Evolutionary conservation across 345 rosid genomes (phyloP).

Genomic region (Garcia nutans): DNA sequence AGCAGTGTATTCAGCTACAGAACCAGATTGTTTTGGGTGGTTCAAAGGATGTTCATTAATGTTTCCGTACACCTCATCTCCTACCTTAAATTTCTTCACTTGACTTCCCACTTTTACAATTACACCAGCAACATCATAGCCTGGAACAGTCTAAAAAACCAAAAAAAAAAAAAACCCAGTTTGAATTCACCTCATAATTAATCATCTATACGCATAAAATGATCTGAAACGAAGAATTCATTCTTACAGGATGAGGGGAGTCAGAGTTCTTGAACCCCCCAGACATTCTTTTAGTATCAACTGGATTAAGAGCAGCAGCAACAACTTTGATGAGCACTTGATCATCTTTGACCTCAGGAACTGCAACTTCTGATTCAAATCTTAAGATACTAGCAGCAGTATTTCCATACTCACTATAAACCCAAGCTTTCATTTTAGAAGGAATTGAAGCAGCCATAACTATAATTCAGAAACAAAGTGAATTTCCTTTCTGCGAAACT

Average conservation of each 20-base stretch:
- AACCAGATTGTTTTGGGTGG: conserved; percentile 12
- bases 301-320: conserved; percentile 19
- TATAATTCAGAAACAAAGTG: too few species aligned
- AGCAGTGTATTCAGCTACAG: conserved; percentile 26
- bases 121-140: conserved; percentile 27
- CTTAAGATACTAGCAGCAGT: neutral
- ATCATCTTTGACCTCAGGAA: conserved; percentile 16
- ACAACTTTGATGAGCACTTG: conserved; percentile 23
- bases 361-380: conserved; percentile 6
- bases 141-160: conserved; percentile 14
- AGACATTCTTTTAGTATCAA: conserved; percentile 13
- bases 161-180: too few species aligned
- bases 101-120: conserved; percentile 24
- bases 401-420: conserved; percentile 14
- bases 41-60: conserved; percentile 7
- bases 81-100: conserved; percentile 17
- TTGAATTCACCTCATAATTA: too few species aligned
- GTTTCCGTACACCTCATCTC: conserved; percentile 30
- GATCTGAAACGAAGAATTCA: neutral
- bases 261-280: conserved; percentile 11
- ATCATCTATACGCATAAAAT: neutral
- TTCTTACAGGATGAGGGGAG: conserved; percentile 13
- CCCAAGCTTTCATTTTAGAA: conserved; percentile 16
- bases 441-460: conserved; percentile 6
- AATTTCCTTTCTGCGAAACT: too few species aligned